phyloP scores from a whole-genome alignment of 495 filamentous ascomycete species.

The Annulohypoxylon moriforme region DNA sequence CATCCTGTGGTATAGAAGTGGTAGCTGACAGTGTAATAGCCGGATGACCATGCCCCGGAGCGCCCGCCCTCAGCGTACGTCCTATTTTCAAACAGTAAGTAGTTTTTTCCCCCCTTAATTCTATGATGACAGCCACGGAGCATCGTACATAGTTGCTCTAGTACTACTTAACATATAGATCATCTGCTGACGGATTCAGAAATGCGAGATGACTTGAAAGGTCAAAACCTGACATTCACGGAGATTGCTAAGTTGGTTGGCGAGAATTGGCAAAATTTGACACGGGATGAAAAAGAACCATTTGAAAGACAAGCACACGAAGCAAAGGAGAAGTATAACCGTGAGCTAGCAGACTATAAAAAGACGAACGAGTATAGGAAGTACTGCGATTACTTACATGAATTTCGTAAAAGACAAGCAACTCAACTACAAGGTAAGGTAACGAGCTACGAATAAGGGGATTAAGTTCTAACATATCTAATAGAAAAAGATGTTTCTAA shows the following conservation, averaged over 20 bases:
- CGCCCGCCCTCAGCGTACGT: conserved; percentile 84
- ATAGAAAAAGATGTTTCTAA: conserved; percentile 60
- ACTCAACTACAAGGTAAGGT: conserved; percentile 58
- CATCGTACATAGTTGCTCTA: not conserved
- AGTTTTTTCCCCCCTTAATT: not conserved
- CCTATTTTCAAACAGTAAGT: conserved; percentile 83
- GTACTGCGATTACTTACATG: conserved; percentile 74
- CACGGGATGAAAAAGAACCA: conserved; percentile 71
- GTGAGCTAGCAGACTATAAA: conserved; percentile 75
- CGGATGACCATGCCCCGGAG: conserved; percentile 82
- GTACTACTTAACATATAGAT: not conserved
- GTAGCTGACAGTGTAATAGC: conserved; percentile 52
- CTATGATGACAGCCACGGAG: not conserved
- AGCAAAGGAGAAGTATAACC: conserved; percentile 77
- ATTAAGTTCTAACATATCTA: not conserved
- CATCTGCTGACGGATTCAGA: conserved; percentile 56
- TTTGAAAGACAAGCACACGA: conserved; percentile 74
- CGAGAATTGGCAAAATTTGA: conserved; percentile 79
- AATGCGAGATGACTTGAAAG: conserved; percentile 78
- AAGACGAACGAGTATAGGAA: conserved; percentile 71
- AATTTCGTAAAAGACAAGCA: conserved; percentile 76
- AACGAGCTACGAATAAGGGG: conserved; percentile 8
- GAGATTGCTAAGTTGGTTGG: conserved; percentile 85
- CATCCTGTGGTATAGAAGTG: not conserved
- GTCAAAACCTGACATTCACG: conserved; percentile 78